Base-by-base conservation (phyloP, 1,284 basidiomycete species). In the Mycena sp. region DNA sequence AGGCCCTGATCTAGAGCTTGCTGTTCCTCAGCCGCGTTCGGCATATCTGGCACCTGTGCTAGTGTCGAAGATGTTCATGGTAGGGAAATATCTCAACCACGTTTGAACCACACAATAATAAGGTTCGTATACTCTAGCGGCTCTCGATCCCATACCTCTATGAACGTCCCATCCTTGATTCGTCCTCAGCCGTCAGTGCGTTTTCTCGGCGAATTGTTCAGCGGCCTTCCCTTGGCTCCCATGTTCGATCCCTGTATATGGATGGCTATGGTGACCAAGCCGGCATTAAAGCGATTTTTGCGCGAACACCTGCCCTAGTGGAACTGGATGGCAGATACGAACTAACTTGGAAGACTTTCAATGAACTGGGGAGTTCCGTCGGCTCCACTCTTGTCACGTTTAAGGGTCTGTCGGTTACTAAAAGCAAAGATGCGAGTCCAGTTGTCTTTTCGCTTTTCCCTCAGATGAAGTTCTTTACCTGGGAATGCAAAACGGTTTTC, bases 81-180 rank as follows among this genome's bases (percentile, higher is more conserved):
- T 57, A 28, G 6, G 44, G 21, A 6, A 17, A 14, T 9, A 35
- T 35, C 21, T n/a, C n/a, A n/a, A n/a, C n/a, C n/a, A n/a, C n/a
- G 9, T 26, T 25, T 14, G 19, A 19, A 2, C 14, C 25, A 2
- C 29, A 21, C 21, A 19, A 25, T 23, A 2, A 38, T 11, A 2
- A 7, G 7, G 23, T n/a, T 56, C 46, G 32, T 35, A 11, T 6
- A 6, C 3, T 35, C 11, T 21, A 62, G 54, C 61, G 61, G 2
- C 48, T 62, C 32, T 48, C 38, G 6, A 40, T 56, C 1, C 54
- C 61, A 4, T 26, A 52, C 25, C 43, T 62, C 23, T 62, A 52
- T 49, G n/a, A 37, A 6, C 29, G 37, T n/a, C 53, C 43, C 9
- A 10, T 21, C 12, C 23, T 59, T 3, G 12, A 25, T 17, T 6